A percentile compares a stretch with the other conserved stretches of the same genome.
These are phyloP conservation scores for Neonectria hederae DNA, from an alignment of 2,329 filamentous ascomycete genomes.

Conservation along the genomic window DNA sequence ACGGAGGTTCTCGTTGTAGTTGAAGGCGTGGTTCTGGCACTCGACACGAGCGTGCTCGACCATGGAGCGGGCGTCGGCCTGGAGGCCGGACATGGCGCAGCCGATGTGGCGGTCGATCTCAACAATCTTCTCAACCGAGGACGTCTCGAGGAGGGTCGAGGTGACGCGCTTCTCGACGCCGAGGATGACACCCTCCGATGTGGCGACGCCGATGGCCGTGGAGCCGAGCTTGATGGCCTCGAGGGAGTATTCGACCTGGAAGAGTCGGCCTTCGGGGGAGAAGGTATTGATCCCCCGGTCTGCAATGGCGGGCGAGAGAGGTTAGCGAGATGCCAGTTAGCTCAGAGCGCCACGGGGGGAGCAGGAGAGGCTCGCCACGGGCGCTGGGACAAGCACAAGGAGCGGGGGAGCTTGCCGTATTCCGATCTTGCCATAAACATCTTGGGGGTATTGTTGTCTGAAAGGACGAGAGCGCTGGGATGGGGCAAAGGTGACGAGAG, in stretches of 20 bases:
- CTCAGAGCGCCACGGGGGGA: not conserved
- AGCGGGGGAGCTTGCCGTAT: slow-evolving; percentile 79
- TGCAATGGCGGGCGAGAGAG: slow-evolving; percentile 49
- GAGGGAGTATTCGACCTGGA: slow-evolving; percentile 99
- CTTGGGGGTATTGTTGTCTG: slow-evolving; percentile 57
- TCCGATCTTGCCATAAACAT: slow-evolving; percentile 99
- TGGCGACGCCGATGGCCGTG: slow-evolving; percentile 97
- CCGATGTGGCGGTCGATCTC: slow-evolving; percentile 99
- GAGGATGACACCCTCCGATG: slow-evolving; percentile 92
- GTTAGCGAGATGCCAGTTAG: slow-evolving; percentile 30
- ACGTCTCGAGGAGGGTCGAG: slow-evolving; percentile 95
- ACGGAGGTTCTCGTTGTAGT: slow-evolving; percentile 94
- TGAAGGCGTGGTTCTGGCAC: slow-evolving; percentile 95
- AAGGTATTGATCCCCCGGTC: slow-evolving; percentile 99
- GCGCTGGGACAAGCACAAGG: slow-evolving; percentile 36
- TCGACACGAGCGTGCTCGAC: slow-evolving; percentile 98
- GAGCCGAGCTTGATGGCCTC: slow-evolving; percentile 99
- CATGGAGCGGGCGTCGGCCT: slow-evolving; percentile 97
- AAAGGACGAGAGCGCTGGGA: slow-evolving; percentile 10
- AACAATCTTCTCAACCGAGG: slow-evolving; percentile 99
- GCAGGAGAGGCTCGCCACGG: slow-evolving; percentile 32
- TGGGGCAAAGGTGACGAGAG: slow-evolving; percentile 7
- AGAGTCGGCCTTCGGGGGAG: slow-evolving; percentile 98
- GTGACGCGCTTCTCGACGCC: slow-evolving; percentile 99
- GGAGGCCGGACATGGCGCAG: slow-evolving; percentile 97